Conservation (phyloP, 805 yeast genomes). For the Candida nonsorbophila region DNA sequence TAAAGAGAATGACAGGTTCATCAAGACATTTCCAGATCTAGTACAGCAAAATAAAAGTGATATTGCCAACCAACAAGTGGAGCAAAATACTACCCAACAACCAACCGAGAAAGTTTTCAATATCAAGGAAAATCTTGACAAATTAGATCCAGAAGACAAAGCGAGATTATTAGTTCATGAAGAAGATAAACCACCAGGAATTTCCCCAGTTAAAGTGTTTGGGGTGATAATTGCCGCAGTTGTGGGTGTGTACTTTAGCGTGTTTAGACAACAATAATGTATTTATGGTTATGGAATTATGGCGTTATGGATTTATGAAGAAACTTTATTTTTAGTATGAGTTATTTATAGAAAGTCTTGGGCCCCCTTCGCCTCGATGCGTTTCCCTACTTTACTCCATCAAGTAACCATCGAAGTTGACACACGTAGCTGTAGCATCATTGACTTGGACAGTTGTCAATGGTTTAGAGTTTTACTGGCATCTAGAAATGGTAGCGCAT, state of each 20-base stretch:
- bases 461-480: too few relatives aligned
- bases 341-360: too few relatives aligned
- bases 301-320: too few relatives aligned
- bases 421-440: too few relatives aligned
- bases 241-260: conserved; percentile 21
- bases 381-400: too few relatives aligned
- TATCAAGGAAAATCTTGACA: conserved; percentile 27
- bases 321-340: too few relatives aligned
- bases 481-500: too few relatives aligned
- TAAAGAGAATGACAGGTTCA: conserved; percentile 52
- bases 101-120: conserved; percentile 13
- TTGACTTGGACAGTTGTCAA: too few relatives aligned
- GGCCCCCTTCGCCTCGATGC: too few relatives aligned
- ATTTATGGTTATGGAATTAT: too few relatives aligned
- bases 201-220: conserved; percentile 12
- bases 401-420: too few relatives aligned
- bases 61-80: conserved; percentile 15
- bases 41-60: conserved; percentile 38
- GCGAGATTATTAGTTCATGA: conserved; percentile 32
- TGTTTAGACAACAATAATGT: conserved; percentile 10
- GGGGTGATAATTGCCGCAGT: conserved; percentile 29
- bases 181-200: conserved; percentile 6
- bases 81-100: conserved; percentile 10
- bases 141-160: conserved; percentile 65
- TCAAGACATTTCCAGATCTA: conserved; percentile 64